These are phyloP conservation scores for Endoconidiophora polonica DNA, from an alignment of 2,329 filamentous ascomycete genomes.

Conservation along the genomic window DNA sequence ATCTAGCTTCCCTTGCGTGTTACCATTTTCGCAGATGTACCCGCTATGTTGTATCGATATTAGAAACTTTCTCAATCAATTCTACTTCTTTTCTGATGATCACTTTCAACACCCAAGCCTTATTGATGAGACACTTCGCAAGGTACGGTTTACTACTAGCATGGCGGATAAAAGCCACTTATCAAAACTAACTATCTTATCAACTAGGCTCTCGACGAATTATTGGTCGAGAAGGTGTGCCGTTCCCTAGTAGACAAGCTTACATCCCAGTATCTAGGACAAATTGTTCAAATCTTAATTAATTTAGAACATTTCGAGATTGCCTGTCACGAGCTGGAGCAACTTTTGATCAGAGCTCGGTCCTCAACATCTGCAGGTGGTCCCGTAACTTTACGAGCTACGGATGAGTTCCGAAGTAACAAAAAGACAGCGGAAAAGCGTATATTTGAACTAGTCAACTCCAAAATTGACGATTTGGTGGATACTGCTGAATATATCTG, in stretches of 20 bases:
- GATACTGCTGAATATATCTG: slow-evolving; percentile 97
- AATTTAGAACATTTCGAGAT: slow-evolving; percentile 95
- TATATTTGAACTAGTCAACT: slow-evolving; percentile 96
- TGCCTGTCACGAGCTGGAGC: slow-evolving; percentile 78
- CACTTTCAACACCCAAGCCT: slow-evolving; percentile 81
- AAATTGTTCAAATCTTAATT: slow-evolving; percentile 96
- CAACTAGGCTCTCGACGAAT: slow-evolving; percentile 69
- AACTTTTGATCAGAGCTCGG: slow-evolving; percentile 67
- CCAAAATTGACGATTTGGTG: slow-evolving; percentile 93
- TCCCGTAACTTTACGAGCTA: slow-evolving; percentile 64
- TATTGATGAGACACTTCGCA: slow-evolving; percentile 80
- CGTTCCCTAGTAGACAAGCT: slow-evolving; percentile 75
- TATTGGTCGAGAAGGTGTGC: slow-evolving; percentile 87
- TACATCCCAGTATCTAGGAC: slow-evolving; percentile 82
- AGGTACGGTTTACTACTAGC: slow-evolving; percentile 28
- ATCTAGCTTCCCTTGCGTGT: slow-evolving; percentile 70
- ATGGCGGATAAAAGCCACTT: background rate
- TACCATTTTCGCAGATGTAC: slow-evolving; percentile 98
- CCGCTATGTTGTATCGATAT: slow-evolving; percentile 97
- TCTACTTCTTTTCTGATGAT: slow-evolving; percentile 94
- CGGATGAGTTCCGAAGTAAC: slow-evolving; percentile 69
- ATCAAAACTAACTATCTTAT: background rate
- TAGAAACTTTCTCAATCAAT: slow-evolving; percentile 91
- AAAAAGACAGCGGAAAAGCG: slow-evolving; percentile 95
- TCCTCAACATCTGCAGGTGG: slow-evolving; percentile 69